Conservation (phyloP, 1,284 basidiomycete species). For the Afroboletus lepidellus region DNA sequence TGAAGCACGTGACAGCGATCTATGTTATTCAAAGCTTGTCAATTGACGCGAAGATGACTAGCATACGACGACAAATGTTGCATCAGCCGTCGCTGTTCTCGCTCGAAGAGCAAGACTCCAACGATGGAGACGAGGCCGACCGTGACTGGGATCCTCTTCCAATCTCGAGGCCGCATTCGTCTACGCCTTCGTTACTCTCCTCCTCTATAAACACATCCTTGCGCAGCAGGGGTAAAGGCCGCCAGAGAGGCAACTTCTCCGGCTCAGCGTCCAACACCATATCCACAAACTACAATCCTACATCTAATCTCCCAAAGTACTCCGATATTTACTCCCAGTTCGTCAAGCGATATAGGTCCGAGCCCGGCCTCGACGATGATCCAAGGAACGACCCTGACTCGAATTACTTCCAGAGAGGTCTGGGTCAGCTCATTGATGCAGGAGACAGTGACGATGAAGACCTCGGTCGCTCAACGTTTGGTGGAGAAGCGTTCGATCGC, state of each 20-base stretch:
- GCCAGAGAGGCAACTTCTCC: slow-evolving; percentile 39
- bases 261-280: slow-evolving; percentile 28
- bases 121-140: slow-evolving; percentile 47
- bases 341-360: slow-evolving; percentile 67
- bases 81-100: slow-evolving; percentile 68
- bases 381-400: slow-evolving; percentile 71
- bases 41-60: slow-evolving; percentile 19
- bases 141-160: slow-evolving; percentile 44
- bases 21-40: neutral
- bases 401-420: slow-evolving; percentile 70
- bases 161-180: slow-evolving; percentile 33
- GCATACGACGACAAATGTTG: slow-evolving; percentile 36
- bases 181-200: slow-evolving; percentile 27
- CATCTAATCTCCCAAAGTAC: slow-evolving; percentile 44
- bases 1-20: neutral
- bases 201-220: slow-evolving; percentile 31
- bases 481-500: slow-evolving; percentile 50
- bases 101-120: slow-evolving; percentile 56
- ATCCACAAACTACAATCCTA: slow-evolving; percentile 32
- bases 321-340: slow-evolving; percentile 76
- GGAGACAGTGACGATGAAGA: slow-evolving; percentile 80
- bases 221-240: slow-evolving; percentile 35
- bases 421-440: slow-evolving; percentile 67
- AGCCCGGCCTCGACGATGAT: slow-evolving; percentile 57
- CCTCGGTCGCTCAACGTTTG: slow-evolving; percentile 40